phyloP scores from a whole-genome alignment of 169 alveolate species.

The Perkinsus olseni region DNA sequence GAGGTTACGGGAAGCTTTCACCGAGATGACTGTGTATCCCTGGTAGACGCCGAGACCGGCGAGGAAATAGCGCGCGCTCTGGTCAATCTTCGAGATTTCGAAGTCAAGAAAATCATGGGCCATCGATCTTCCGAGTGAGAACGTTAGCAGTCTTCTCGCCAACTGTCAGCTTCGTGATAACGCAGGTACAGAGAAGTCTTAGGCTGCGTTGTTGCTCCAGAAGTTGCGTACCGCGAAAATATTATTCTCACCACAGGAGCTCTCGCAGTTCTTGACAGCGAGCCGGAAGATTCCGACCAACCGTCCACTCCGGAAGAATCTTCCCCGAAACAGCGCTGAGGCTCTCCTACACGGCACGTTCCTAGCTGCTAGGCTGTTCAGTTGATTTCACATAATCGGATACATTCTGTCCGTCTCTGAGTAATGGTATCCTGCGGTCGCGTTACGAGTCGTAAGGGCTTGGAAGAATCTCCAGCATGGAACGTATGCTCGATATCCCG shows the following conservation, averaged over 20 bases:
- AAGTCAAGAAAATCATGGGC: constrained; percentile 1
- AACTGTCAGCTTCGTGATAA: background rate
- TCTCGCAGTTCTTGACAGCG: background rate
- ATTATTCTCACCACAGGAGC: constrained; percentile 3
- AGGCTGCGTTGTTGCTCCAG: constrained; percentile 4
- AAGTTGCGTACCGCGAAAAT: background rate
- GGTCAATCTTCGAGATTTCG: background rate
- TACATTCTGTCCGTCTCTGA: background rate
- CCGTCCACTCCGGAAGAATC: background rate
- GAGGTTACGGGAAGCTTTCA: background rate
- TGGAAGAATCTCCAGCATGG: too few relatives aligned
- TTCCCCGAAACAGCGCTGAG: background rate
- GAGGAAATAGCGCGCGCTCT: constrained; percentile 7
- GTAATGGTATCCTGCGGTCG: too few relatives aligned
- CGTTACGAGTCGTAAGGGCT: too few relatives aligned
- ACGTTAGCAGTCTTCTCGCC: background rate
- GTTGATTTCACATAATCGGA: background rate
- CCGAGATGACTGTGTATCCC: background rate
- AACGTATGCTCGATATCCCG: too few relatives aligned
- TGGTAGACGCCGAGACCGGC: background rate
- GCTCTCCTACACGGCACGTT: background rate
- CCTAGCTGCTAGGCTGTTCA: background rate
- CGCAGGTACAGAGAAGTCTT: background rate
- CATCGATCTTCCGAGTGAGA: background rate
- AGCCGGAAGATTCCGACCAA: background rate